phyloP scores from a whole-genome alignment of 148 eudicot genomes.

The Chenopodium formosanum region DNA sequence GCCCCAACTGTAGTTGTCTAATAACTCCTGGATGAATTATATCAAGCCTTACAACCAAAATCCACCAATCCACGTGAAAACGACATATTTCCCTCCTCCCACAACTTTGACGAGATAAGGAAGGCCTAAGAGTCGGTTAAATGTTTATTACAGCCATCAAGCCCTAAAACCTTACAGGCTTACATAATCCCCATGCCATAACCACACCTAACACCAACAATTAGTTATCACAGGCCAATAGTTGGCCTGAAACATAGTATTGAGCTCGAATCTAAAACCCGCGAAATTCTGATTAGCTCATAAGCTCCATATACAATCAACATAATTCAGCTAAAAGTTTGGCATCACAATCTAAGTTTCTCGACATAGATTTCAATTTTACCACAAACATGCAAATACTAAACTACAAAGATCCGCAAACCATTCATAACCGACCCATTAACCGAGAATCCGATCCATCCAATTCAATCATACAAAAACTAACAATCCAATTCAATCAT shows the following conservation, averaged over 20 bases:
- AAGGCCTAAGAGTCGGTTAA: background rate
- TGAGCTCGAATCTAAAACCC: background rate
- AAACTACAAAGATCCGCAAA: conserved; percentile 2
- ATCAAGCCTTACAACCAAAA: background rate
- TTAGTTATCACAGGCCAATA: too few species aligned
- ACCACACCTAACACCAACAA: background rate
- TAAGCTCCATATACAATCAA: background rate
- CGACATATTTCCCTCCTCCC: background rate
- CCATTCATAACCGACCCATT: background rate
- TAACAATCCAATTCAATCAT: background rate
- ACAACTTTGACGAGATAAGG: background rate
- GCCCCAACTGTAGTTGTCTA: too few species aligned
- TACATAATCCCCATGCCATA: background rate
- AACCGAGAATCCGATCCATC: background rate
- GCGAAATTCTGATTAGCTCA: background rate
- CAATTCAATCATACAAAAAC: background rate
- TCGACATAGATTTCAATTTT: background rate
- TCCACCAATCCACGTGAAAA: background rate
- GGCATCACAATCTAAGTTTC: background rate
- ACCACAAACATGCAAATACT: background rate
- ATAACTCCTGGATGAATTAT: too few species aligned
- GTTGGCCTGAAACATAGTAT: background rate
- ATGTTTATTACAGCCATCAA: background rate
- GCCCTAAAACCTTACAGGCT: background rate
- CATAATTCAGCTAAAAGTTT: background rate